Percentiles rank a stretch among this genome's conserved stretches.
phyloP scores from a whole-genome alignment of 2,329 filamentous ascomycete species.

The Apiospora hydei region DNA sequence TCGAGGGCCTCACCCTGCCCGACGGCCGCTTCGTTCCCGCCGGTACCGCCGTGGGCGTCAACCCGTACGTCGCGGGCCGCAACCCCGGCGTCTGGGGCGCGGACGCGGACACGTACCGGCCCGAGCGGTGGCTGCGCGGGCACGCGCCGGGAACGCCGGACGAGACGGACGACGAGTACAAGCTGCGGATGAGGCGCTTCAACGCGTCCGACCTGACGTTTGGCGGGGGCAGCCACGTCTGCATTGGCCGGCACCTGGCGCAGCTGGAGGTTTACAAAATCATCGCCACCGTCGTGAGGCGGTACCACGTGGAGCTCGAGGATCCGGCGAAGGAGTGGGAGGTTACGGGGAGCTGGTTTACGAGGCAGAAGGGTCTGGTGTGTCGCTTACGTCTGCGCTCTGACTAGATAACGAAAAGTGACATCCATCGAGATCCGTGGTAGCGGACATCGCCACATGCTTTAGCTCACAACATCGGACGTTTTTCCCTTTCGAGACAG shows the following conservation, averaged over 20 bases:
- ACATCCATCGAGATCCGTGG: background rate
- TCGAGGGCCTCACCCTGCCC: slow-evolving; percentile 38
- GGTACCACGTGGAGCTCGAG: slow-evolving; percentile 39
- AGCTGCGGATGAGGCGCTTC: slow-evolving; percentile 59
- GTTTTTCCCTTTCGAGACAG: background rate
- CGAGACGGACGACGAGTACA: slow-evolving; percentile 34
- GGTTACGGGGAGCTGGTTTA: background rate
- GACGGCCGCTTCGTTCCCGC: slow-evolving; percentile 37
- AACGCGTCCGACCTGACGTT: slow-evolving; percentile 41
- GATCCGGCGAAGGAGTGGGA: background rate
- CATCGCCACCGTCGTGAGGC: slow-evolving; percentile 46
- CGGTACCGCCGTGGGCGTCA: slow-evolving; percentile 40
- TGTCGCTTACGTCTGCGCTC: background rate
- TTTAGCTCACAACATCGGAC: background rate
- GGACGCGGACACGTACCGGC: slow-evolving; percentile 48
- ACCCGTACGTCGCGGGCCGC: slow-evolving; percentile 38
- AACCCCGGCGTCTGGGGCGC: slow-evolving; percentile 47
- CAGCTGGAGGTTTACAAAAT: slow-evolving; percentile 41
- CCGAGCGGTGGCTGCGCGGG: slow-evolving; percentile 50
- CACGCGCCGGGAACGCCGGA: slow-evolving; percentile 31
- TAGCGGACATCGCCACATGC: background rate
- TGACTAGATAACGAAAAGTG: background rate
- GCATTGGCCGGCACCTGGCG: slow-evolving; percentile 33
- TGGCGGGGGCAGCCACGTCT: slow-evolving; percentile 28
- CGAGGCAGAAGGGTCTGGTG: background rate